Evolutionary conservation across 768 basidiomycete genomes (phyloP).

Genomic region (Trametes punicea): DNA sequence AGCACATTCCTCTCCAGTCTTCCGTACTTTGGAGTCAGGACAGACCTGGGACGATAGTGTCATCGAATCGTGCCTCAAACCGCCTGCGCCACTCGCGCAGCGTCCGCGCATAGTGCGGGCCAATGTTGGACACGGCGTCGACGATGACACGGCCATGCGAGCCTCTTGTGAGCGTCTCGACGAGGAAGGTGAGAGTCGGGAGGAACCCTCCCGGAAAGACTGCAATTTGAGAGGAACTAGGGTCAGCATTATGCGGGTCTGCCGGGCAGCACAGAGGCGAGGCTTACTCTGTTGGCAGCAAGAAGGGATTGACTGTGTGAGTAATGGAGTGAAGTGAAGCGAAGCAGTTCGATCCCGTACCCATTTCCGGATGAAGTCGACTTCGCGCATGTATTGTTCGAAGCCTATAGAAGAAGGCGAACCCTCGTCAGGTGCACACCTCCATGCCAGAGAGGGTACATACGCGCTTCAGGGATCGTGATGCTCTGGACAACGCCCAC

Average conservation of each 20-base stretch:
- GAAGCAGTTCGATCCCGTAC: slow-evolving; percentile 33
- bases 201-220: slow-evolving; percentile 73
- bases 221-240: slow-evolving; percentile 17
- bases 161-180: slow-evolving; percentile 40
- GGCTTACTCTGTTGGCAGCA: slow-evolving; percentile 9
- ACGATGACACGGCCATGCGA: slow-evolving; percentile 54
- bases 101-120: slow-evolving; percentile 76
- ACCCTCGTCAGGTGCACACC: background rate
- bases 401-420: slow-evolving; percentile 37
- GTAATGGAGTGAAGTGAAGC: background rate
- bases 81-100: slow-evolving; percentile 70
- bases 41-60: slow-evolving; percentile 48
- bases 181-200: slow-evolving; percentile 38
- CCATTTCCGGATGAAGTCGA: slow-evolving; percentile 82
- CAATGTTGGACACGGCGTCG: slow-evolving; percentile 68
- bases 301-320: background rate
- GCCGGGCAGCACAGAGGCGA: background rate
- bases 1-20: no score
- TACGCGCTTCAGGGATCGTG: slow-evolving; percentile 69
- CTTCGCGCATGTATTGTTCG: slow-evolving; percentile 50
- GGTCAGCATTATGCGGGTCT: background rate
- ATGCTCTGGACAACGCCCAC: slow-evolving; percentile 74
- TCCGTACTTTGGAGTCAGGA: background rate
- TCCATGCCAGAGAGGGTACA: no score
- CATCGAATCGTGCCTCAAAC: slow-evolving; percentile 57